These are phyloP conservation scores for Tolypocladium pustulatum DNA, from an alignment of 2,329 filamentous ascomycete species.

Conservation along the genomic window DNA sequence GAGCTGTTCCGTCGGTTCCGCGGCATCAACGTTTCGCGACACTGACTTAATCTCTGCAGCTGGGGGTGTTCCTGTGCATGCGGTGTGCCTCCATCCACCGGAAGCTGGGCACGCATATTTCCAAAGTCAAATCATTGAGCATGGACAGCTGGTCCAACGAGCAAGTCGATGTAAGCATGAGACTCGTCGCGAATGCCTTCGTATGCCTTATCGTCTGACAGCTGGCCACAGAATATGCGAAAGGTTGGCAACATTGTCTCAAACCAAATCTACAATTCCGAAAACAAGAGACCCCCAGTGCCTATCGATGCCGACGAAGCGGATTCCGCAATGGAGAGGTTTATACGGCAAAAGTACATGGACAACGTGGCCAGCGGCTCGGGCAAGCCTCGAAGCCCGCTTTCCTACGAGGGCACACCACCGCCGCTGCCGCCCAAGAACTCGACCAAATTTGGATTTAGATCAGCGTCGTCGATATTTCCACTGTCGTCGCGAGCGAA, in stretches of 20 bases:
- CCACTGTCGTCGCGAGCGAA: slow-evolving; percentile 51
- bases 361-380: slow-evolving; percentile 32
- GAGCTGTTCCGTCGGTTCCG: not conserved
- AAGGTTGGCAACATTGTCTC: slow-evolving; percentile 76
- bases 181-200: not conserved
- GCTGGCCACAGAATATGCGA: slow-evolving; percentile 70
- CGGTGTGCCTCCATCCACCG: slow-evolving; percentile 91
- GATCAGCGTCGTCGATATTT: slow-evolving; percentile 57
- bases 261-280: slow-evolving; percentile 83
- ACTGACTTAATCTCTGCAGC: slow-evolving; percentile 33
- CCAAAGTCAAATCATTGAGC: slow-evolving; percentile 95
- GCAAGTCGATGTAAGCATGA: slow-evolving; percentile 73
- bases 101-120: slow-evolving; percentile 94
- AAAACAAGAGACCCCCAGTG: slow-evolving; percentile 70
- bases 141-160: slow-evolving; percentile 98
- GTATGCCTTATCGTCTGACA: not conserved
- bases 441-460: slow-evolving; percentile 49
- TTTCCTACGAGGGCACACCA: slow-evolving; percentile 45
- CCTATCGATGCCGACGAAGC: slow-evolving; percentile 87
- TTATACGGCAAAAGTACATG: slow-evolving; percentile 90
- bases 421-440: slow-evolving; percentile 55
- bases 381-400: slow-evolving; percentile 33
- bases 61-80: slow-evolving; percentile 96
- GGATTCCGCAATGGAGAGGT: slow-evolving; percentile 89
- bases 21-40: not conserved